Conservation (phyloP, 352 stramenopile species). For the Pythium brassicae region DNA sequence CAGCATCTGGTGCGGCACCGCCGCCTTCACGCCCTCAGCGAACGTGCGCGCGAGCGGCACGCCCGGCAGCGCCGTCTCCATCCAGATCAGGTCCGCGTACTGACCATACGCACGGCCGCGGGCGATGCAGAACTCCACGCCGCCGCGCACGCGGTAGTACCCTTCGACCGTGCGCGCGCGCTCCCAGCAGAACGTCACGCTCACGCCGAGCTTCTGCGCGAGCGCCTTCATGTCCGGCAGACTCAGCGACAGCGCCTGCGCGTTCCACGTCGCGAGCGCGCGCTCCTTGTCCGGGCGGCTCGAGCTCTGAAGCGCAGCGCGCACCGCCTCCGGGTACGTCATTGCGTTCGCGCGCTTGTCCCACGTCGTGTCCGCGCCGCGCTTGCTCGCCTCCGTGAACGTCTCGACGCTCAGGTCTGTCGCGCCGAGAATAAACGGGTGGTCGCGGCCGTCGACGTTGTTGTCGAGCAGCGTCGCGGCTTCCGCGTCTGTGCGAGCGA, state of each 20-base stretch:
- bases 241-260: slow-evolving; percentile 68
- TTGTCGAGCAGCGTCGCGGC: slow-evolving; percentile 96
- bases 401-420: slow-evolving; percentile 89
- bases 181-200: slow-evolving; percentile 95
- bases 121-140: slow-evolving; percentile 97
- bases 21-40: slow-evolving; percentile 89
- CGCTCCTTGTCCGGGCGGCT: slow-evolving; percentile 51
- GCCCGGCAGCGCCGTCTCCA: slow-evolving; percentile 95
- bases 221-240: slow-evolving; percentile 76
- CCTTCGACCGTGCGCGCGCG: slow-evolving; percentile 94
- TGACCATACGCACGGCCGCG: slow-evolving; percentile 93
- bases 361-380: slow-evolving; percentile 80
- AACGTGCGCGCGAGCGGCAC: slow-evolving; percentile 94
- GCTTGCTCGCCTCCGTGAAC: slow-evolving; percentile 74
- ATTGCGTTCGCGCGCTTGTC: slow-evolving; percentile 90
- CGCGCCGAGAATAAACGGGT: slow-evolving; percentile 96
- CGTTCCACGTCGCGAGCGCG: slow-evolving; percentile 78
- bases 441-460: slow-evolving; percentile 96
- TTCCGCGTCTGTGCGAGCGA: slow-evolving; percentile 96
- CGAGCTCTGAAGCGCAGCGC: slow-evolving; percentile 65
- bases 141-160: slow-evolving; percentile 95
- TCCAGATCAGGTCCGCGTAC: slow-evolving; percentile 98
- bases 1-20: slow-evolving; percentile 95
- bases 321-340: slow-evolving; percentile 95
- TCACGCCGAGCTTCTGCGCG: slow-evolving; percentile 70